Evolutionary conservation across 768 basidiomycete species (phyloP).

Genomic region (Cubamyces sp.): DNA sequence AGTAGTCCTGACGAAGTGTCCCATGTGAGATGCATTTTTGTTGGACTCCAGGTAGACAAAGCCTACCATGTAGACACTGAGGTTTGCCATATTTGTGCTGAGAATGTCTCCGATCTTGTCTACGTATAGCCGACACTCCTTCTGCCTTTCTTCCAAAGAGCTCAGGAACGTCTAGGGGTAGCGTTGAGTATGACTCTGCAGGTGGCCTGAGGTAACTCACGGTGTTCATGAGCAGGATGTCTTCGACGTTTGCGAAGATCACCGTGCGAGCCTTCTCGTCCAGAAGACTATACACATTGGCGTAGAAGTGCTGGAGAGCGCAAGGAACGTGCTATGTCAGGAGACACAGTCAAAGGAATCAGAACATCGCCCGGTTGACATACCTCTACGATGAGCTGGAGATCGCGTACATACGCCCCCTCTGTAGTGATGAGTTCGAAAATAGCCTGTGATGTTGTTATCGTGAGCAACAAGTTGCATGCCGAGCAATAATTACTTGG

Average conservation of each 20-base stretch:
- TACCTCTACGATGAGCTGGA: slow-evolving; percentile 92
- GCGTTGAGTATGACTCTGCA: not conserved
- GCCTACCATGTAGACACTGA: slow-evolving; percentile 86
- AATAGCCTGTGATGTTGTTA: slow-evolving; percentile 58
- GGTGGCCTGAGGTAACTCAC: slow-evolving; percentile 43
- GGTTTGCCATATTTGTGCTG: slow-evolving; percentile 70
- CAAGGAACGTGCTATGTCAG: too few relatives aligned
- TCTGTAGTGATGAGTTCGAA: slow-evolving; percentile 96
- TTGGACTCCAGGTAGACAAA: too few relatives aligned
- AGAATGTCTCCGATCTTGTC: slow-evolving; percentile 89
- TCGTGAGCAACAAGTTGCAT: not conserved
- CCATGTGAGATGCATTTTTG: not conserved
- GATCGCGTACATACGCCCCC: slow-evolving; percentile 83
- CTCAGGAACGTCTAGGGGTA: slow-evolving; percentile 73
- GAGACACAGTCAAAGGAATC: too few relatives aligned
- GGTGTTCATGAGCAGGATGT: slow-evolving; percentile 87
- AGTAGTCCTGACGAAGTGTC: slow-evolving; percentile 65
- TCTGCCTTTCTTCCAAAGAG: slow-evolving; percentile 89
- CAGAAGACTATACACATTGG: slow-evolving; percentile 70
- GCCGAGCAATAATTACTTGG: not conserved
- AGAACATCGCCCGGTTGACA: too few relatives aligned
- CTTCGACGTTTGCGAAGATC: slow-evolving; percentile 93
- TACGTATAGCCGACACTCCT: slow-evolving; percentile 88
- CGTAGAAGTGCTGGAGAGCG: slow-evolving; percentile 79
- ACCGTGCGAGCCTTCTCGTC: slow-evolving; percentile 77